Evolutionary conservation across 305 asterid genomes (phyloP).

Genomic region (Plantago coronopus): DNA sequence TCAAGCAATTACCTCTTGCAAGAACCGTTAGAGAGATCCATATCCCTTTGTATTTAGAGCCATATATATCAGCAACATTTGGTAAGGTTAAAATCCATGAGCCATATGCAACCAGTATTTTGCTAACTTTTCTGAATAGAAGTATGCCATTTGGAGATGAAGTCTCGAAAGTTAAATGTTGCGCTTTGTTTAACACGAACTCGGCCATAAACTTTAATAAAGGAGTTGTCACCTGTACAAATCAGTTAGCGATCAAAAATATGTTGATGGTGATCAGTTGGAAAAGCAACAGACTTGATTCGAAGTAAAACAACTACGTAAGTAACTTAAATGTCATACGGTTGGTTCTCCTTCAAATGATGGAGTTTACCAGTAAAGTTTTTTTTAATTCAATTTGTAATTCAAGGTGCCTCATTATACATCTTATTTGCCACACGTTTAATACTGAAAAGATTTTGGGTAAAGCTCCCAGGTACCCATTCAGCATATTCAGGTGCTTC

Average conservation of each 20-base stretch:
- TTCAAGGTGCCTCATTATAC: too few relatives aligned
- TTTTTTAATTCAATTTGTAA: too few relatives aligned
- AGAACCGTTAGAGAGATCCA: constrained; percentile 88
- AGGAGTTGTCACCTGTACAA: constrained; percentile 85
- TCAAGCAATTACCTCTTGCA: constrained; percentile 58
- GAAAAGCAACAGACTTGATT: too few relatives aligned
- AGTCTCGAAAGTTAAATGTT: constrained; percentile 85
- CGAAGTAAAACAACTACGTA: too few relatives aligned
- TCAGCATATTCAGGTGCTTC: constrained; percentile 53
- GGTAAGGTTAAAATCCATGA: constrained; percentile 77
- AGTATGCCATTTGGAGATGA: constrained; percentile 98
- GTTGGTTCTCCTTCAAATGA: too few relatives aligned
- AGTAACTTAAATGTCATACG: too few relatives aligned
- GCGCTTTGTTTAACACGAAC: constrained; percentile 88
- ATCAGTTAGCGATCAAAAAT: constrained; percentile 26
- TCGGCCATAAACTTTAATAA: constrained; percentile 90
- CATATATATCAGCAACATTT: constrained; percentile 75
- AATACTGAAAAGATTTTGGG: too few relatives aligned
- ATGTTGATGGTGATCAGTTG: not conserved
- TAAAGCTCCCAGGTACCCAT: constrained; percentile 89
- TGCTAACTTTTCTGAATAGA: constrained; percentile 96
- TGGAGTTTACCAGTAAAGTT: too few relatives aligned
- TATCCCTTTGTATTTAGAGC: constrained; percentile 90
- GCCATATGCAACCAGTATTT: constrained; percentile 86
- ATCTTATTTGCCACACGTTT: too few relatives aligned